Conservation (phyloP, 768 basidiomycete species). For the Leccinum variicolor region DNA sequence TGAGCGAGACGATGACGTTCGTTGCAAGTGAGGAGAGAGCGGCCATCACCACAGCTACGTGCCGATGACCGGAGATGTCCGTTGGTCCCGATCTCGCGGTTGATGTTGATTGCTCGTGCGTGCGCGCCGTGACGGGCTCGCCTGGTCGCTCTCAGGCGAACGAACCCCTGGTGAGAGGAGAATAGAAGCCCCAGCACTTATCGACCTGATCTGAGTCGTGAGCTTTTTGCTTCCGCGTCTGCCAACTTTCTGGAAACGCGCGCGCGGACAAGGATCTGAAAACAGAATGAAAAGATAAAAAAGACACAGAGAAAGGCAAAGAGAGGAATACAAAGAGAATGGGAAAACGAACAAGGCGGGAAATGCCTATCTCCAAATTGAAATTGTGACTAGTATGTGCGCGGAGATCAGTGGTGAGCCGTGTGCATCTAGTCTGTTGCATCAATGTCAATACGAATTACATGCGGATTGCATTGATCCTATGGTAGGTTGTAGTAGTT, state of each 20-base stretch:
- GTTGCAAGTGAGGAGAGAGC: neutral
- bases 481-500: conserved; percentile 2
- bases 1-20: neutral
- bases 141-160: neutral
- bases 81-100: neutral
- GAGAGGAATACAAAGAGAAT: neutral
- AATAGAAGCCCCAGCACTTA: neutral
- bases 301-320: neutral
- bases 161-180: neutral
- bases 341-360: neutral
- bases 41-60: neutral
- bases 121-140: neutral
- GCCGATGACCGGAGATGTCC: neutral
- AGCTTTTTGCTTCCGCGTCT: neutral
- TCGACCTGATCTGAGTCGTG: conserved; percentile 4
- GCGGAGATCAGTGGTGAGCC: conserved; percentile 12
- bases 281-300: neutral
- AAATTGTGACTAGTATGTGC: conserved; percentile 12
- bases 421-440: neutral
- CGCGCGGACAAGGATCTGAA: conserved; percentile 7
- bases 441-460: conserved; percentile 1
- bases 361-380: neutral
- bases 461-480: conserved; percentile 13
- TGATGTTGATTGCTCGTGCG: neutral
- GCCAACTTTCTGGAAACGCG: neutral